Evolutionary conservation across 257 asterid genomes (phyloP).

Genomic region (Petrea volubilis): DNA sequence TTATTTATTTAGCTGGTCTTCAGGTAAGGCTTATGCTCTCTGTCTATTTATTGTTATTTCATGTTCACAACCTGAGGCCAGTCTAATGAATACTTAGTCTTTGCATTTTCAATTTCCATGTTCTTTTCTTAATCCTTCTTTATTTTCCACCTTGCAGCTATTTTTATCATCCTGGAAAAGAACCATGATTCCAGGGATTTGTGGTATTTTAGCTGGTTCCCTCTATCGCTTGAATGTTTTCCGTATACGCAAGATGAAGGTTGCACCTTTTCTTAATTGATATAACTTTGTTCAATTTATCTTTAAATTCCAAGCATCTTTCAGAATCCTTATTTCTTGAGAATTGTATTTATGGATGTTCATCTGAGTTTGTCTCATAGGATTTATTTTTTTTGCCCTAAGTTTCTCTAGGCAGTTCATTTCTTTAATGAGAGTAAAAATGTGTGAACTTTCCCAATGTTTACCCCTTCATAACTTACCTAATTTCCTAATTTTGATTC

Average conservation of each 20-base stretch:
- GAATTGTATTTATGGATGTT: not conserved
- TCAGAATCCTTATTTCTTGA: not conserved
- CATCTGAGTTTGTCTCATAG: not conserved
- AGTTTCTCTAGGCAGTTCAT: not conserved
- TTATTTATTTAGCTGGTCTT: constrained; percentile 95
- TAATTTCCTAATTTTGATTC: not conserved
- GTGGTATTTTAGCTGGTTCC: constrained; percentile 96
- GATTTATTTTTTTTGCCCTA: not conserved
- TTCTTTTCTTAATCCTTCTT: constrained; percentile 12
- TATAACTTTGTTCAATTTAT: not conserved
- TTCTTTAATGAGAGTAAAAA: not conserved
- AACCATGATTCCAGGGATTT: constrained; percentile 91
- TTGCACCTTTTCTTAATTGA: constrained; percentile 27
- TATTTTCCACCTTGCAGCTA: constrained; percentile 56
- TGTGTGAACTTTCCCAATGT: not conserved
- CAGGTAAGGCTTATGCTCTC: constrained; percentile 56
- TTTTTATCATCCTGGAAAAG: constrained; percentile 96
- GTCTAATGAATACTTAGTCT: not conserved
- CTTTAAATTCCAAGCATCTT: constrained; percentile 15
- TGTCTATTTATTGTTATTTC: not conserved
- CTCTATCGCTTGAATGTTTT: constrained; percentile 76
- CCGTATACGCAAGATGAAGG: constrained; percentile 81
- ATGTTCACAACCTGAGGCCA: constrained; percentile 4
- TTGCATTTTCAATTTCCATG: not conserved
- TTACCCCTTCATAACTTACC: not conserved